phyloP scores from a whole-genome alignment of 352 stramenopile species.

The Pythium dissotocum region DNA sequence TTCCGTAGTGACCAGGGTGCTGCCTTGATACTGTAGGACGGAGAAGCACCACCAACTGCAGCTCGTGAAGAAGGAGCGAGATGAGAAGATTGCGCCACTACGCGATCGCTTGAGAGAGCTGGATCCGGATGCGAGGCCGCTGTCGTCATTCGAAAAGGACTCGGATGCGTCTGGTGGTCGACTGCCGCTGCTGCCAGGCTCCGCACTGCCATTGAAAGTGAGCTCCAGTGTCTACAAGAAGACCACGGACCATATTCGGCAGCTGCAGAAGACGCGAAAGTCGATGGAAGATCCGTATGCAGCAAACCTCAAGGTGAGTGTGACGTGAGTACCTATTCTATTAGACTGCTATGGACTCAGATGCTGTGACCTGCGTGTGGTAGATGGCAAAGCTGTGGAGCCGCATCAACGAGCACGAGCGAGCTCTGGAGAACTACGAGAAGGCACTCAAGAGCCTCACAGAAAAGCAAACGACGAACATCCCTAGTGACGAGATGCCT shows the following conservation, averaged over 20 bases:
- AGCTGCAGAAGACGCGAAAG: constrained; percentile 40
- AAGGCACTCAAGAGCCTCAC: constrained; percentile 40
- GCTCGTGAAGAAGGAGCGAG: constrained; percentile 34
- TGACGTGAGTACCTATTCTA: neutral
- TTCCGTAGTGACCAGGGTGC: neutral
- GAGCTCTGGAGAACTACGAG: constrained; percentile 55
- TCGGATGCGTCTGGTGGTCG: constrained; percentile 6
- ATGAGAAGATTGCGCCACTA: constrained; percentile 29
- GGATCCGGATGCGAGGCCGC: constrained; percentile 23
- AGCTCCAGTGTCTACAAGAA: constrained; percentile 35
- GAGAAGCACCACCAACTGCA: constrained; percentile 49
- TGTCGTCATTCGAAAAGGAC: constrained; percentile 10
- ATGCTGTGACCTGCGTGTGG: neutral
- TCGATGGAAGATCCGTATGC: constrained; percentile 47
- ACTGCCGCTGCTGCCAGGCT: constrained; percentile 12
- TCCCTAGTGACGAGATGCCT: constrained; percentile 34
- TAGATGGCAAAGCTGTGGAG: constrained; percentile 63
- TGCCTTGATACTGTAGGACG: constrained; percentile 31
- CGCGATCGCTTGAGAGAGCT: constrained; percentile 33
- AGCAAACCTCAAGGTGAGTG: constrained; percentile 52
- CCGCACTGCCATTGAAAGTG: constrained; percentile 1
- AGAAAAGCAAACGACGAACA: constrained; percentile 32
- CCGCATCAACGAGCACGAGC: constrained; percentile 47
- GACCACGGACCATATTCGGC: constrained; percentile 46
- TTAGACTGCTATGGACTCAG: neutral